Conservation (phyloP, 768 basidiomycete species). For the Daedaleopsis sinensis region DNA sequence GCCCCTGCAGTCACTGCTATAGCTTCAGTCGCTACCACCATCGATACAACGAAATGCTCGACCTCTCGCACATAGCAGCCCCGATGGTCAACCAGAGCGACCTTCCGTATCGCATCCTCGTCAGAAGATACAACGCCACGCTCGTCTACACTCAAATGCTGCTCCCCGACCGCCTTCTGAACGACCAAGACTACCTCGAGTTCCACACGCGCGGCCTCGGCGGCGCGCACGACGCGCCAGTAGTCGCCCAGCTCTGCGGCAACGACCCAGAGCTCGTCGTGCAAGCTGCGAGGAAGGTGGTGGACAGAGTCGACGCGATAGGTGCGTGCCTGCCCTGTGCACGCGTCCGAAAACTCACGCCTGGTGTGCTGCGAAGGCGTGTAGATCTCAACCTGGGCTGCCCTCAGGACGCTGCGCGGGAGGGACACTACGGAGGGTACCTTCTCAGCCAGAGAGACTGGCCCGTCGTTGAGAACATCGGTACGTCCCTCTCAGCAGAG, state of each 20-base stretch:
- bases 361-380: constrained; percentile 11
- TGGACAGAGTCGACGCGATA: constrained; percentile 66
- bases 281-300: constrained; percentile 59
- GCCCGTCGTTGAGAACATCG: constrained; percentile 66
- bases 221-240: constrained; percentile 42
- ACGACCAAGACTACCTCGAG: constrained; percentile 67
- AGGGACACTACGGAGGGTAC: constrained; percentile 75
- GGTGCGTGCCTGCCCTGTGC: constrained; percentile 40
- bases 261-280: constrained; percentile 65
- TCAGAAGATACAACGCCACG: constrained; percentile 66
- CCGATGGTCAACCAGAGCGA: constrained; percentile 86
- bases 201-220: constrained; percentile 61
- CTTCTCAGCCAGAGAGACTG: constrained; percentile 75
- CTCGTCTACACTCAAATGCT: constrained; percentile 84
- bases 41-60: not conserved
- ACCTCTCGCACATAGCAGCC: constrained; percentile 49
- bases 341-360: too few species aligned
- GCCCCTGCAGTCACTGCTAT: not conserved
- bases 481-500: too few species aligned
- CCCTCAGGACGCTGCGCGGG: constrained; percentile 69
- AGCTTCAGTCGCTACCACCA: not conserved
- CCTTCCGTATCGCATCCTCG: constrained; percentile 68
- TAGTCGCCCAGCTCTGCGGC: constrained; percentile 75
- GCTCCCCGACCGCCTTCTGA: constrained; percentile 57
- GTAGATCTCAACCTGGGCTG: constrained; percentile 83